phyloP scores from a whole-genome alignment of 805 yeast genomes.

The Kockiozyma suomiensis region DNA sequence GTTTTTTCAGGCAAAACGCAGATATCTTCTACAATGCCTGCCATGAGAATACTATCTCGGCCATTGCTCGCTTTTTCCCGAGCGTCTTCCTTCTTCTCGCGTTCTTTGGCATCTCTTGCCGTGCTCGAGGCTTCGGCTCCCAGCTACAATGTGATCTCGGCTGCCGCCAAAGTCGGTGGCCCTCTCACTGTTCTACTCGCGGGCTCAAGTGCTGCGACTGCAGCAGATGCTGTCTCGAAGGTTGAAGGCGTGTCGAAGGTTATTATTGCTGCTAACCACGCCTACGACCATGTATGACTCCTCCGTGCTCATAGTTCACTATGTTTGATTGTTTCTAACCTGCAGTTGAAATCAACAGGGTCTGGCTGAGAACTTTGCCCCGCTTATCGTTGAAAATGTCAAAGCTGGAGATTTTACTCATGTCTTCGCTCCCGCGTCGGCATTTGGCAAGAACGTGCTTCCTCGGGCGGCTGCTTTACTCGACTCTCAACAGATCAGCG shows the following conservation, averaged over 20 bases:
- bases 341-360: slow-evolving; percentile 35
- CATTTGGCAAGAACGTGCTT: slow-evolving; percentile 81
- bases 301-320: not conserved
- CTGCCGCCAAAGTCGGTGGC: slow-evolving; percentile 70
- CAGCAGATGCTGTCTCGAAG: slow-evolving; percentile 57
- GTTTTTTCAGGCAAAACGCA: not conserved
- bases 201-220: slow-evolving; percentile 60
- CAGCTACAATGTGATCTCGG: slow-evolving; percentile 60
- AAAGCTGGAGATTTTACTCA: slow-evolving; percentile 57
- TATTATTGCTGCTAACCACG: slow-evolving; percentile 58
- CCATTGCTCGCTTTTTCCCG: not conserved
- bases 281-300: slow-evolving; percentile 56
- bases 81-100: not conserved
- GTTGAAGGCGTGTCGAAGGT: slow-evolving; percentile 59
- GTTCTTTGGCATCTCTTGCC: slow-evolving; percentile 28
- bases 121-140: slow-evolving; percentile 54
- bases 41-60: not conserved
- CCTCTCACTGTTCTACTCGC: slow-evolving; percentile 79
- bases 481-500: slow-evolving; percentile 87
- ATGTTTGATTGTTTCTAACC: not conserved
- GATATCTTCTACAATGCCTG: not conserved
- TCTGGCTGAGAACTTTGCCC: slow-evolving; percentile 79
- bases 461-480: slow-evolving; percentile 86
- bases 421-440: slow-evolving; percentile 78
- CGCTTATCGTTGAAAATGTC: slow-evolving; percentile 58